Evolutionary conservation across 2,329 filamentous ascomycete genomes (phyloP).

Genomic region (Fusarium miscanthi): DNA sequence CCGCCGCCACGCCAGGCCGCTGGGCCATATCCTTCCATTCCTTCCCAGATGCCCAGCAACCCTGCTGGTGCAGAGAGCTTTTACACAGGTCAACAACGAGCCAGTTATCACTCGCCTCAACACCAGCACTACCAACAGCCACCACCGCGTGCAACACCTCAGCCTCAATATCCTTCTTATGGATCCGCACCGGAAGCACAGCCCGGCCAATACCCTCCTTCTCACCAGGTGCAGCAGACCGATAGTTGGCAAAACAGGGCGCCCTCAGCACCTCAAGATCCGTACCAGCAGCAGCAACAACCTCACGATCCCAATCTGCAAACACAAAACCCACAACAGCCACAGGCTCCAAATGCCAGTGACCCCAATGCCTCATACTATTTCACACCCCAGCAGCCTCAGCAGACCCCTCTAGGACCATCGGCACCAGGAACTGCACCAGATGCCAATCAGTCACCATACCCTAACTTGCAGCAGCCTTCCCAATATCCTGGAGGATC

Average conservation of each 20-base stretch:
- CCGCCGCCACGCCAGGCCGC: slow-evolving; percentile 63
- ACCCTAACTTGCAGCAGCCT: slow-evolving; percentile 63
- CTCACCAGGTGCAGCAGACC: slow-evolving; percentile 59
- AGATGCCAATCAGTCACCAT: slow-evolving; percentile 61
- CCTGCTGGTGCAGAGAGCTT: slow-evolving; percentile 78
- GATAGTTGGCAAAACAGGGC: slow-evolving; percentile 63
- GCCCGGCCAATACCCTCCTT: slow-evolving; percentile 57
- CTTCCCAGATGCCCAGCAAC: slow-evolving; percentile 61
- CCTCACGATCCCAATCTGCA: slow-evolving; percentile 43
- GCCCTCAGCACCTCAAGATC: slow-evolving; percentile 52
- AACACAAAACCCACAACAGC: slow-evolving; percentile 47
- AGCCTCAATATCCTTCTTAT: slow-evolving; percentile 57
- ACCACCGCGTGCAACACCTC: slow-evolving; percentile 46
- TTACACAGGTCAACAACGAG: slow-evolving; percentile 75
- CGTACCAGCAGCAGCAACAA: slow-evolving; percentile 43
- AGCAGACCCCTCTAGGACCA: slow-evolving; percentile 52
- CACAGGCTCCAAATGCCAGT: slow-evolving; percentile 46
- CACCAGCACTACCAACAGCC: slow-evolving; percentile 48
- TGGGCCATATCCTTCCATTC: slow-evolving; percentile 78
- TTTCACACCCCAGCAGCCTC: slow-evolving; percentile 57
- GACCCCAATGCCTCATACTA: slow-evolving; percentile 71
- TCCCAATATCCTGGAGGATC: slow-evolving; percentile 59
- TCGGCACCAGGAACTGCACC: slow-evolving; percentile 53
- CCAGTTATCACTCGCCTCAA: slow-evolving; percentile 63
- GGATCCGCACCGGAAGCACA: slow-evolving; percentile 54